Base-by-base conservation (phyloP, 2,329 filamentous ascomycete genomes). In the Paraconiothyrium brasiliense region DNA sequence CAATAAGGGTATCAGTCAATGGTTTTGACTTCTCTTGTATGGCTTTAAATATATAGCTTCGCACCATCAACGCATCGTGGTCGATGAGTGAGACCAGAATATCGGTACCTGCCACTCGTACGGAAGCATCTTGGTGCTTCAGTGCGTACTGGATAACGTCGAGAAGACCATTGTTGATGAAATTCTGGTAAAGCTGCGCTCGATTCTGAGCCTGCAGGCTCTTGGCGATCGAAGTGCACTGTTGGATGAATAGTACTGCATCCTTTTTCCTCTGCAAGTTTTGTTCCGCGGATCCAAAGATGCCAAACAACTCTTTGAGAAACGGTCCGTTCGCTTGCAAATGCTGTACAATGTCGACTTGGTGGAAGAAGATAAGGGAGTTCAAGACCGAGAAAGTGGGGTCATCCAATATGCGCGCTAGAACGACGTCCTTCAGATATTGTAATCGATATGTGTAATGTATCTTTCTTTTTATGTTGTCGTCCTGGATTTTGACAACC, bases 281-380 rank as follows among this genome's bases (percentile, higher is more conserved):
- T 56, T 79, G 76, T 62, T 89, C 87, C 27, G 88, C 83, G 0
- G 88, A 82, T 22, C 85, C 87, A 73, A 98, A 97, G 64, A 98
- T 93, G 57, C 87, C 86, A 76, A 98, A 99, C 4, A 98, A 85
- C 64, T 97, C 92, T 67, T 89, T 89, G 32, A 98, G 82, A 72
- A 97, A 97, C 1, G 81, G 80, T 0, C 83, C 83, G 71, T 97
- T 97, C 30, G 85, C 85, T 78, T 97, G 94, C n/a, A 99, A 85
- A 79, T 98, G 92, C 74, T 94, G 92, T 54, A 99, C 91, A 74
- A 99, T 97, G 74, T 98, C 95, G 71, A 98, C 94, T 81, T 99
- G 95, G 81, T 98, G 95, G 85, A 97, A 99, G 83, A 97, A 99
- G 69, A 99, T 99, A 70, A 98, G 86, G 54, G 93, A 97, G 80